Percentiles rank a stretch among this genome's conserved stretches.
Evolutionary conservation across 2,329 filamentous ascomycete species (phyloP).

Genomic region (Fusarium nygamai): DNA sequence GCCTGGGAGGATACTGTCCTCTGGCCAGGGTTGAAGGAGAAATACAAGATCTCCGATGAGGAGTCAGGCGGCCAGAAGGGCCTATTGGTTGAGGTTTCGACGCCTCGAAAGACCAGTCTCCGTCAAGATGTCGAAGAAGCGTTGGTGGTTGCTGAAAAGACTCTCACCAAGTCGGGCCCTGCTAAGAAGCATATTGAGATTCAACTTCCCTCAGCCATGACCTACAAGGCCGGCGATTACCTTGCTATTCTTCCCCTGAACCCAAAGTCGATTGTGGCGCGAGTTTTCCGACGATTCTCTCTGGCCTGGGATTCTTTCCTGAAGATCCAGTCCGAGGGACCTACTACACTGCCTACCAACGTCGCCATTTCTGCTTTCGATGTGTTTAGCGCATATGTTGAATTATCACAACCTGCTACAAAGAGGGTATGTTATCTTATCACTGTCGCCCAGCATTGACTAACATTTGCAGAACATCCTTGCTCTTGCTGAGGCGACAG

Average conservation of each 20-base stretch:
- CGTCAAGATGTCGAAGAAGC: slow-evolving; percentile 41
- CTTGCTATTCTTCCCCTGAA: slow-evolving; percentile 79
- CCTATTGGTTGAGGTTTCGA: slow-evolving; percentile 35
- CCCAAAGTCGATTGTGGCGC: slow-evolving; percentile 66
- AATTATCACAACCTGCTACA: slow-evolving; percentile 77
- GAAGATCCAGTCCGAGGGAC: slow-evolving; percentile 64
- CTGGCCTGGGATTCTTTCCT: slow-evolving; percentile 76
- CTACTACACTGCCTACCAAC: slow-evolving; percentile 64
- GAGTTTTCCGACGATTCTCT: slow-evolving; percentile 72
- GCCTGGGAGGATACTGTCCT: slow-evolving; percentile 69
- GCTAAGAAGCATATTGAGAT: slow-evolving; percentile 74
- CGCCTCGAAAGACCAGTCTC: slow-evolving; percentile 37
- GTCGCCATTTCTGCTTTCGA: slow-evolving; percentile 68
- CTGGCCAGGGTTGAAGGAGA: slow-evolving; percentile 60
- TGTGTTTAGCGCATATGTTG: slow-evolving; percentile 75
- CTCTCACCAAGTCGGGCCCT: slow-evolving; percentile 36
- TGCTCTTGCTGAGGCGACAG: slow-evolving; percentile 59
- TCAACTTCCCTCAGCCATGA: slow-evolving; percentile 70
- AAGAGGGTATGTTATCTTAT: slow-evolving; percentile 61
- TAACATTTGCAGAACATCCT: slow-evolving; percentile 47
- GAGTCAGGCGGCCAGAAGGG: slow-evolving; percentile 16
- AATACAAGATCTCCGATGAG: slow-evolving; percentile 43
- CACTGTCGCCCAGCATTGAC: background rate
- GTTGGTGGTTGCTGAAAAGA: slow-evolving; percentile 34
- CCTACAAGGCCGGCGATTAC: slow-evolving; percentile 80